These are phyloP conservation scores for Fragaria nilgerrensis DNA, from an alignment of 306 rosid species.

Conservation along the genomic window DNA sequence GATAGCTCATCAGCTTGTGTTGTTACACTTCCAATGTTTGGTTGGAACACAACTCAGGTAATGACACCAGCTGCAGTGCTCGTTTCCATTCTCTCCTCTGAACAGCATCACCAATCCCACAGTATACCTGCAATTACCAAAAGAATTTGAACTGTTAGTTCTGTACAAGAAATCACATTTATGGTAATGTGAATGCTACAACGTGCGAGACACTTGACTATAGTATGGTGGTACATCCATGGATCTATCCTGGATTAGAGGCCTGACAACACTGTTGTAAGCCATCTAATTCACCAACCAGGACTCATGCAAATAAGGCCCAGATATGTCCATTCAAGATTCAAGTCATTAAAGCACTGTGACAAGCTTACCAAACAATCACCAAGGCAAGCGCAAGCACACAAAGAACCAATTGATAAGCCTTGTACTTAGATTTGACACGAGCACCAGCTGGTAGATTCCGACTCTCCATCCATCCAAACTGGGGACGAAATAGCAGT, in stretches of 20 bases:
- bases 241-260: not conserved
- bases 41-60: conserved; percentile 51
- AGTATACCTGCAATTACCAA: conserved; percentile 27
- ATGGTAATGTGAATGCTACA: not conserved
- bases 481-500: conserved; percentile 46
- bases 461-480: conserved; percentile 36
- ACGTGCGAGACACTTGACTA: not conserved
- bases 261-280: not conserved
- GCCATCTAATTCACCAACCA: not conserved
- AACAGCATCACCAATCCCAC: conserved; percentile 45
- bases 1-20: conserved; percentile 17
- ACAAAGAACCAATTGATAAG: conserved; percentile 35
- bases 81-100: conserved; percentile 39
- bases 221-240: not conserved
- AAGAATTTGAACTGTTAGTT: not conserved
- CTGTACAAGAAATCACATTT: not conserved
- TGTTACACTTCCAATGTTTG: conserved; percentile 38
- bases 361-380: conserved; percentile 35
- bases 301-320: not conserved
- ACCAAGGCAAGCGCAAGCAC: conserved; percentile 27
- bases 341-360: not conserved
- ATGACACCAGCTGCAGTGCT: conserved; percentile 55
- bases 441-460: conserved; percentile 32
- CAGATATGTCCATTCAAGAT: not conserved
- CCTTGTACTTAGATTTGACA: conserved; percentile 34